Evolutionary conservation across 2,329 filamentous ascomycete species (phyloP).

Genomic region (Nigrospora oryzae): DNA sequence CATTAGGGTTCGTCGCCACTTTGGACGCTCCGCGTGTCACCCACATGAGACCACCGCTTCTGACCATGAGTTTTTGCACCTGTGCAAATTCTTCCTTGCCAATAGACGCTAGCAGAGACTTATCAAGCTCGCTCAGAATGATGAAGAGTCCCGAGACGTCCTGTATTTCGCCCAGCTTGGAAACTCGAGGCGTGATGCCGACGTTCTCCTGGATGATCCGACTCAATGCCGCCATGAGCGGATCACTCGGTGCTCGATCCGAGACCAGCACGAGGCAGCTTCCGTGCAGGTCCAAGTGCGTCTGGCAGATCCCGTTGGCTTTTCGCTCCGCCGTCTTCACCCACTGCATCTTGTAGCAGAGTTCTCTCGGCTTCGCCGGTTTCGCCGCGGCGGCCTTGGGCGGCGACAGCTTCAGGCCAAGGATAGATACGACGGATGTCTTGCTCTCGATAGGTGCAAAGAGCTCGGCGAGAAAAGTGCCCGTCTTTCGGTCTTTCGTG

Average conservation of each 20-base stretch:
- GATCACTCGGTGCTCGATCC: neutral
- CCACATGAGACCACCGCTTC: conserved; percentile 9
- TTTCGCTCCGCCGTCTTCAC: conserved; percentile 3
- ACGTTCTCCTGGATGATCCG: conserved; percentile 3
- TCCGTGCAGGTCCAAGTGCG: neutral
- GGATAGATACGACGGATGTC: conserved; percentile 8
- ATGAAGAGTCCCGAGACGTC: conserved; percentile 9
- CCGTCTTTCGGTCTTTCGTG: conserved; percentile 5
- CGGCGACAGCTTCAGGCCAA: conserved; percentile 9
- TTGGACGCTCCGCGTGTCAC: conserved; percentile 12
- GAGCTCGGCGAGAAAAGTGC: conserved; percentile 7
- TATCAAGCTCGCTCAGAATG: conserved; percentile 10
- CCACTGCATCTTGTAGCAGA: conserved; percentile 13
- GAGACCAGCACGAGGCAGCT: neutral
- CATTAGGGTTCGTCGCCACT: conserved; percentile 8
- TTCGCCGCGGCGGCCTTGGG: neutral
- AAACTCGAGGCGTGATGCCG: conserved; percentile 5
- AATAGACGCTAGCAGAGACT: conserved; percentile 6
- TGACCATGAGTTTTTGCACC: conserved; percentile 7
- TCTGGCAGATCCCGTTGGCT: neutral
- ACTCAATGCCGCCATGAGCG: neutral
- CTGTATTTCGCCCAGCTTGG: conserved; percentile 1
- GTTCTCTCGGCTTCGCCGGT: neutral
- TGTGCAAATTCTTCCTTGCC: conserved; percentile 7
- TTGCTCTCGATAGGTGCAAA: conserved; percentile 9